Percentiles rank a stretch among this genome's conserved stretches.
Evolutionary conservation across 2,329 filamentous ascomycete species (phyloP).

Genomic region (Scytalidium sp.): DNA sequence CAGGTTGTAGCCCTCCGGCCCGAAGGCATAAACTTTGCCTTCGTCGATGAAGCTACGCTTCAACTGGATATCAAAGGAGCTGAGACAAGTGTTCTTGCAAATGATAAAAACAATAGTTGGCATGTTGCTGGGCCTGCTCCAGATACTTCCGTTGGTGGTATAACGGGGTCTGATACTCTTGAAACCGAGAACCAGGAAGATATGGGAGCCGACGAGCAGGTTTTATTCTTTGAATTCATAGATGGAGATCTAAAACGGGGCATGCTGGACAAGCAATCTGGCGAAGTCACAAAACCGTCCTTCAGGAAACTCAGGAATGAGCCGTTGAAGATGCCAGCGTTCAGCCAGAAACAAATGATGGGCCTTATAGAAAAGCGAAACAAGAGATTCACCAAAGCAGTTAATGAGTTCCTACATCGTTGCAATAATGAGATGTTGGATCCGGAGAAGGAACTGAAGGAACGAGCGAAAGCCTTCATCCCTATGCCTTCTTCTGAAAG

Average conservation of each 20-base stretch:
- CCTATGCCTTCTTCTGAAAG: slow-evolving; percentile 53
- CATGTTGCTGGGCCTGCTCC: slow-evolving; percentile 46
- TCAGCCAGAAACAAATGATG: slow-evolving; percentile 89
- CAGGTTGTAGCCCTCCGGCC: slow-evolving; percentile 77
- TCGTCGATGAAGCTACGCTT: slow-evolving; percentile 80
- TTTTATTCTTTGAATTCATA: slow-evolving; percentile 87
- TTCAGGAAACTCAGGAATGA: slow-evolving; percentile 67
- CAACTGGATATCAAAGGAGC: slow-evolving; percentile 75
- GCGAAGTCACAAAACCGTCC: slow-evolving; percentile 65
- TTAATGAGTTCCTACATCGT: slow-evolving; percentile 73
- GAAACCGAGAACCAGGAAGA: slow-evolving; percentile 21
- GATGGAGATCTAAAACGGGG: slow-evolving; percentile 88
- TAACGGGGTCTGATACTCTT: slow-evolving; percentile 47
- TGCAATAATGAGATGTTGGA: slow-evolving; percentile 65
- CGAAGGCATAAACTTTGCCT: slow-evolving; percentile 75
- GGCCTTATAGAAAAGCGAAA: slow-evolving; percentile 87
- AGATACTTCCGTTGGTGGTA: slow-evolving; percentile 55
- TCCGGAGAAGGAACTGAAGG: slow-evolving; percentile 62
- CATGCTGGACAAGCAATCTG: slow-evolving; percentile 68
- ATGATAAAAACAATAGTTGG: slow-evolving; percentile 49
- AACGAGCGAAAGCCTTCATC: slow-evolving; percentile 56
- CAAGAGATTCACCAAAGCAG: slow-evolving; percentile 72
- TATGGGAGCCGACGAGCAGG: slow-evolving; percentile 52
- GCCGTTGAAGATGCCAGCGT: slow-evolving; percentile 86
- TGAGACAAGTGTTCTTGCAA: slow-evolving; percentile 62